A percentile compares a stretch with the other conserved stretches of the same genome.
phyloP scores from a whole-genome alignment of 129 eudicot species.

The Erigeron canadensis region DNA sequence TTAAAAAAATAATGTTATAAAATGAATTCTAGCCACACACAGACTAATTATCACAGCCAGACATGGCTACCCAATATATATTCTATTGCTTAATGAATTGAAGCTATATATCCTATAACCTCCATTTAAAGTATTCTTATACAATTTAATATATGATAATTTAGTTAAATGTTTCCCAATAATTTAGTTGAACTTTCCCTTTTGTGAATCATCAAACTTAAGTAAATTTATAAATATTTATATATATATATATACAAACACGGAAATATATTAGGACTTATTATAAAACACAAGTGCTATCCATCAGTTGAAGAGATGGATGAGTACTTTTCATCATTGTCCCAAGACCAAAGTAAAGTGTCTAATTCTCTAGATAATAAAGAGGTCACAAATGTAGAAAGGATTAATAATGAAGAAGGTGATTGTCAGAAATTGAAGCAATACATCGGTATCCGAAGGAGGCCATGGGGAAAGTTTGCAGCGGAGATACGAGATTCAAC shows the following conservation, averaged over 20 bases:
- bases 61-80: background rate
- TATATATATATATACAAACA: constrained; percentile 16
- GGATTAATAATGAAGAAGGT: constrained; percentile 22
- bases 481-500: constrained; percentile 60
- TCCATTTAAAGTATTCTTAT: constrained; percentile 8
- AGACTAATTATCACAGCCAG: background rate
- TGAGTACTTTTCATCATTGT: constrained; percentile 22
- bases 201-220: constrained; percentile 21
- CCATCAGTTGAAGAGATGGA: constrained; percentile 22
- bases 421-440: constrained; percentile 32
- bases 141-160: background rate
- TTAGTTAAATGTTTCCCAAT: background rate
- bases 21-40: background rate
- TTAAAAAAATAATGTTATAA: background rate
- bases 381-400: constrained; percentile 13
- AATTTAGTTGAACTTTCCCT: background rate
- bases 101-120: background rate
- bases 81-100: background rate
- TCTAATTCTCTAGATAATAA: background rate
- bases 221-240: no score
- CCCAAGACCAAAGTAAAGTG: constrained; percentile 9
- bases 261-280: background rate
- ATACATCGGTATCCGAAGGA: constrained; percentile 45
- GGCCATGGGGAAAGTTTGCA: constrained; percentile 62
- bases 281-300: background rate